Evolutionary conservation across 163 green algal species (phyloP), one percentile per base, ranked within the genome.

Genomic region (Trebouxiophyceae sp.): DNA sequence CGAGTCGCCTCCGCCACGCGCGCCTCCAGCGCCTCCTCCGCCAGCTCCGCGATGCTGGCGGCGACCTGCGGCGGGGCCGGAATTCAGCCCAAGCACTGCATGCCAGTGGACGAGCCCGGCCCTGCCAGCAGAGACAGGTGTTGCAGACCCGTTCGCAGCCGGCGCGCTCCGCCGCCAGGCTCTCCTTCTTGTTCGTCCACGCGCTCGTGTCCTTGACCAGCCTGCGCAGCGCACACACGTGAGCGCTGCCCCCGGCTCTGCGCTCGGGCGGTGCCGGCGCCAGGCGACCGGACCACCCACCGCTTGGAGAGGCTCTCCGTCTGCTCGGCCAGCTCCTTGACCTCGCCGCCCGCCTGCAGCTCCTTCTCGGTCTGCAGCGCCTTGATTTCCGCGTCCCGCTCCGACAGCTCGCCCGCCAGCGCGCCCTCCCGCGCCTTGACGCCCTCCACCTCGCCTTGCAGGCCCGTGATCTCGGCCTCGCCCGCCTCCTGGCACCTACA

Each of bases 331-430:
- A 97, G 79, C 68, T 87, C 80, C 73, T 87, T 87, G 57, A 95
- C 84, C 69, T 95, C 87, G 2, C 84, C 82, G 2, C 82, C 82
- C 39, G 73, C 74, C 69, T 90, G 78, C 58, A 86, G 77, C 73
- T 96, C 84, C 80, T 93, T 95, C 73, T 96, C 85, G 1, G 75
- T 82, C 66, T 83, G 64, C 76, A 92, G 72, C 5, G 69, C 74
- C 50, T 75, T 63, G n/a, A 89, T 79, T 54, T 89, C 73, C 12
- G 68, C 75, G 32, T 76, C 75, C 59, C 77, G 73, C 44, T 83
- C 73, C 1, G 73, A 39, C 8, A 84, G 33, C 29, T 83, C 63
- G 16, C 54, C 60, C 22, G 82, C 67, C 39, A 81, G 56, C 16
- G 68, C 68, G 3, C 64, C 76, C 22, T 46, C 28, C 58, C 82